A percentile compares a stretch with the other conserved stretches of the same genome.
Evolutionary conservation across 352 stramenopile genomes (phyloP).

Genomic region (Globisporangium viniferum): DNA sequence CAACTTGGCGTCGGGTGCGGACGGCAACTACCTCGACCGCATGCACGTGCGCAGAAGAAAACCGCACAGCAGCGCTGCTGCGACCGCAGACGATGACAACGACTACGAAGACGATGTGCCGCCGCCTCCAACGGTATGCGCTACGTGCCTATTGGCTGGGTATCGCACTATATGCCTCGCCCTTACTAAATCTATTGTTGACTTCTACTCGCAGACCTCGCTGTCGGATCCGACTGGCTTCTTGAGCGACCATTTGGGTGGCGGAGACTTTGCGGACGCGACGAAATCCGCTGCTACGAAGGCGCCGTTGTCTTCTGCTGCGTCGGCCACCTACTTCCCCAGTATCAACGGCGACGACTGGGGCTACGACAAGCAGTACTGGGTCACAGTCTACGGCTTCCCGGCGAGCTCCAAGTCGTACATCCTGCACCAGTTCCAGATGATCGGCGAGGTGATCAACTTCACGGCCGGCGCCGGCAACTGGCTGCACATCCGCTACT

Average conservation of each 20-base stretch:
- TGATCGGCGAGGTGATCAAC: slow-evolving; percentile 67
- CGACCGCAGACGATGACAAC: slow-evolving; percentile 15
- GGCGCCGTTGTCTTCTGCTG: not conserved
- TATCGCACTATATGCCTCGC: not conserved
- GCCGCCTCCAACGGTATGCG: slow-evolving; percentile 48
- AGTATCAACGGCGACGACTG: slow-evolving; percentile 66
- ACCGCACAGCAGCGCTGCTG: slow-evolving; percentile 15
- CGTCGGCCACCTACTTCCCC: slow-evolving; percentile 31
- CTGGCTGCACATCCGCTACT: slow-evolving; percentile 79
- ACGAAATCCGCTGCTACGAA: slow-evolving; percentile 7
- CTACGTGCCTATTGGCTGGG: not conserved
- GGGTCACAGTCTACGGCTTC: slow-evolving; percentile 83
- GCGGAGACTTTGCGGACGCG: slow-evolving; percentile 23
- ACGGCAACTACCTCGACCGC: slow-evolving; percentile 37
- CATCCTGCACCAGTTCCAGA: slow-evolving; percentile 77
- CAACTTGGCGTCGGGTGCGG: slow-evolving; percentile 28
- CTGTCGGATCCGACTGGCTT: slow-evolving; percentile 43
- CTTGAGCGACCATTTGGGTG: slow-evolving; percentile 29
- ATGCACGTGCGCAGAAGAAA: slow-evolving; percentile 53
- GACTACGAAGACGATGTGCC: slow-evolving; percentile 51
- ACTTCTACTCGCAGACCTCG: slow-evolving; percentile 26
- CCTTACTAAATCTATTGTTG: not conserved
- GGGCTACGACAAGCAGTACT: slow-evolving; percentile 81
- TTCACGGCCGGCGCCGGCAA: slow-evolving; percentile 66
- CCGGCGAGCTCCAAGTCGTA: slow-evolving; percentile 53